These are phyloP conservation scores for Solidago caesia DNA, from an alignment of 129 eudicot genomes.

Conservation along the genomic window DNA sequence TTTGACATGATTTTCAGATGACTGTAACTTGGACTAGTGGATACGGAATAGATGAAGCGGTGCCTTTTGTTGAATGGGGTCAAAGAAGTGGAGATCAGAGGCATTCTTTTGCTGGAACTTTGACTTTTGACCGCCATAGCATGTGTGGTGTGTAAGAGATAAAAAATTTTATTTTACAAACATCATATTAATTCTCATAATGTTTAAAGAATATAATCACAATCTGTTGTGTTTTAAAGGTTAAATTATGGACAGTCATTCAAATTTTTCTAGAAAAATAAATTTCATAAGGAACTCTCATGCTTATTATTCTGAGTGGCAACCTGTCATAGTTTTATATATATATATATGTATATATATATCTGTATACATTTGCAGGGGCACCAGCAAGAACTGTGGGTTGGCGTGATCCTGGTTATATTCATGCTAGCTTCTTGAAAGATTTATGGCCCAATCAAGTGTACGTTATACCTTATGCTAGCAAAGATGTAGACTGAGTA, in stretches of 20 bases:
- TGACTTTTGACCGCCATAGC: constrained; percentile 61
- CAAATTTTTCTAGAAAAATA: too few relatives aligned
- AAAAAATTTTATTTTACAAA: constrained; percentile 2
- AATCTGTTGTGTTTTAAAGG: too few relatives aligned
- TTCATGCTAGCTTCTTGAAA: constrained; percentile 69
- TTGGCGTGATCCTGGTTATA: constrained; percentile 88
- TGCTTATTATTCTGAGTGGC: neutral
- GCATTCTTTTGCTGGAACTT: constrained; percentile 57
- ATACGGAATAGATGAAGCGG: constrained; percentile 60
- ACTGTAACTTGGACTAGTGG: constrained; percentile 95
- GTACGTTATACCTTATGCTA: constrained; percentile 36
- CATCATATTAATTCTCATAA: neutral
- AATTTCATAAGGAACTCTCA: neutral
- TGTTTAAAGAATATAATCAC: too few relatives aligned
- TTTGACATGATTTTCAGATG: constrained; percentile 47
- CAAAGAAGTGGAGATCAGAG: constrained; percentile 38
- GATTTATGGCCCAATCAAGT: constrained; percentile 67
- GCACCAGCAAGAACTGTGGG: constrained; percentile 87
- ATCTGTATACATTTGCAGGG: constrained; percentile 40
- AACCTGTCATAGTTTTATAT: neutral
- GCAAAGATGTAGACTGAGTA: neutral
- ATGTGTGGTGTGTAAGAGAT: constrained; percentile 66
- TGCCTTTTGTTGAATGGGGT: constrained; percentile 79
- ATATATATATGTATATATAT: neutral
- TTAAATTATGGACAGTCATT: too few relatives aligned